phyloP scores from a whole-genome alignment of 176 grass and related monocot genomes.

The maize (Zea mays) region Zm-B73-REFERENCE-NAM-5.0 NC_050100.1:212137501-212138000 shows the following conservation, averaged over 20 bases:
- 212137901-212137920: slow-evolving; percentile 63
- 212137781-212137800: slow-evolving; percentile 82
- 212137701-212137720: slow-evolving; percentile 89
- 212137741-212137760: slow-evolving; percentile 88
- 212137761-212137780: slow-evolving; percentile 88
- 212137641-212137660: neutral
- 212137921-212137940: slow-evolving; percentile 70
- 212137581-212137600: slow-evolving; percentile 11
- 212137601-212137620: slow-evolving; percentile 9
- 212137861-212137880: slow-evolving; percentile 46
- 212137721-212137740: slow-evolving; percentile 88
- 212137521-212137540: slow-evolving; percentile 78
- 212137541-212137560: slow-evolving; percentile 36
- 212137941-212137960: slow-evolving; percentile 73
- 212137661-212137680: neutral
- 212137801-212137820: slow-evolving; percentile 70
- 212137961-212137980: slow-evolving; percentile 84
- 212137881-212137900: slow-evolving; percentile 87
- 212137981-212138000: slow-evolving; percentile 68
- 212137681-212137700: slow-evolving; percentile 77
- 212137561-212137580: slow-evolving; percentile 18
- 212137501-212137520: slow-evolving; percentile 63
- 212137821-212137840: slow-evolving; percentile 20
- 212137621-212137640: neutral
- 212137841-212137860: slow-evolving; percentile 28